Evolutionary conservation across 2,329 filamentous ascomycete genomes (phyloP).

Genomic region (Raffaelea albimanens): DNA sequence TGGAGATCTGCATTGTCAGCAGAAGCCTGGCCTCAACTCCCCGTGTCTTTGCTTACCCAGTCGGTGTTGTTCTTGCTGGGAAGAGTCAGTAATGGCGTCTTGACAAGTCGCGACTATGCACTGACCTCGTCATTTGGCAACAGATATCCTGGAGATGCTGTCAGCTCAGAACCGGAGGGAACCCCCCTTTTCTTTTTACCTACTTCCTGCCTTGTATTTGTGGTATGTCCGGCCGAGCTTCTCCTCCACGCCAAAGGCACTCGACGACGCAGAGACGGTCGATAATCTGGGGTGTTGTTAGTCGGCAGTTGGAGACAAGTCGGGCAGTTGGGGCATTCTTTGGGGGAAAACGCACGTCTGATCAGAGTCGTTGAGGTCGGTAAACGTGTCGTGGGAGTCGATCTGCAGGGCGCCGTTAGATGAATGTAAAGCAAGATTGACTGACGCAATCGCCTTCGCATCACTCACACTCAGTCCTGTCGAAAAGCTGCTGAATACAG

Average conservation of each 20-base stretch:
- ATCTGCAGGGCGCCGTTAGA: slow-evolving; percentile 2
- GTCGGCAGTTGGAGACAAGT: too few relatives aligned
- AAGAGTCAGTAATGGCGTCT: neutral
- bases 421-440: neutral
- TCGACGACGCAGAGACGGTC: slow-evolving; percentile 1
- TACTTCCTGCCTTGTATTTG: slow-evolving; percentile 8
- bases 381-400: slow-evolving; percentile 4
- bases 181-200: neutral
- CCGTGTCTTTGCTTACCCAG: slow-evolving; percentile 6
- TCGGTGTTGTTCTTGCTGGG: slow-evolving; percentile 16
- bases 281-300: neutral
- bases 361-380: slow-evolving; percentile 3
- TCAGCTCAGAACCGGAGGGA: neutral
- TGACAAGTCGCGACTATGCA: neutral
- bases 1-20: slow-evolving; percentile 24
- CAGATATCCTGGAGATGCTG: slow-evolving; percentile 7
- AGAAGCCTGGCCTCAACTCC: slow-evolving; percentile 22
- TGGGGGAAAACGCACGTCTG: too few relatives aligned
- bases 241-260: slow-evolving; percentile 4
- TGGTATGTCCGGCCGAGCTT: slow-evolving; percentile 7
- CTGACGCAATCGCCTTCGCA: too few relatives aligned
- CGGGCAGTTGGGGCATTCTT: too few relatives aligned
- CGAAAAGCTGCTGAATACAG: slow-evolving; percentile 6
- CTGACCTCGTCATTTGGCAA: slow-evolving; percentile 11
- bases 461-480: slow-evolving; percentile 8